phyloP scores from a whole-genome alignment of 2,329 filamentous ascomycete genomes.

The Fusarium circinatum region DNA sequence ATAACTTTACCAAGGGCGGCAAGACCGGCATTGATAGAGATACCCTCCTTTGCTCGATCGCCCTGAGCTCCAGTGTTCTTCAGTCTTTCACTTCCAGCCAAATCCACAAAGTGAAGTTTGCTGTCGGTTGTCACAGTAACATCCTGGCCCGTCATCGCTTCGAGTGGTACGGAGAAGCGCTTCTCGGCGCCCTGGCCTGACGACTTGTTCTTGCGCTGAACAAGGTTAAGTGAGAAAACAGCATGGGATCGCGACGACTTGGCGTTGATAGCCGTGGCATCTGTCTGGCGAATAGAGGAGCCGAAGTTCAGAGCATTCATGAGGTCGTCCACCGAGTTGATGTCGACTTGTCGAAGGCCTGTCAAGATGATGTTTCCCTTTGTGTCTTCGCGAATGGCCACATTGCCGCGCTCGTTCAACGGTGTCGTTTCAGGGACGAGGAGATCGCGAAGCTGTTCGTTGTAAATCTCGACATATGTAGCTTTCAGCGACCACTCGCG shows the following conservation, averaged over 20 bases:
- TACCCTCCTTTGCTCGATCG: conserved; percentile 93
- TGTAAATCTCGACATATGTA: conserved; percentile 98
- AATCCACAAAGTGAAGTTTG: conserved; percentile 98
- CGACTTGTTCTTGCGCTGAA: conserved; percentile 79
- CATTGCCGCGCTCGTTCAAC: conserved; percentile 74
- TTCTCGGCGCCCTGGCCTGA: conserved; percentile 74
- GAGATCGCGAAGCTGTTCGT: conserved; percentile 92
- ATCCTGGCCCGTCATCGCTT: conserved; percentile 75
- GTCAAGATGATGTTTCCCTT: conserved; percentile 96
- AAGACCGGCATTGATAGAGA: conserved; percentile 96
- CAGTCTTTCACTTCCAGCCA: conserved; percentile 94
- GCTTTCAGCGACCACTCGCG: conserved; percentile 92
- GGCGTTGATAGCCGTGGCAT: conserved; percentile 96
- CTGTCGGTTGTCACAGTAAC: conserved; percentile 89
- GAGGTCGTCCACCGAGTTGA: conserved; percentile 92
- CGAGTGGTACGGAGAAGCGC: conserved; percentile 85
- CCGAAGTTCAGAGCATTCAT: conserved; percentile 91
- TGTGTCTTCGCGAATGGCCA: conserved; percentile 93
- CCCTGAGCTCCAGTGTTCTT: conserved; percentile 98
- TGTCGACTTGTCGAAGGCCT: conserved; percentile 85
- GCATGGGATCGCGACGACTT: conserved; percentile 98
- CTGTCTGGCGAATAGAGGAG: conserved; percentile 93
- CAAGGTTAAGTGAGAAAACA: conserved; percentile 93
- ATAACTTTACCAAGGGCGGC: conserved; percentile 98
- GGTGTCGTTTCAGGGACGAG: conserved; percentile 81